Base-by-base conservation (phyloP, 305 asterid genomes). In the Andrographis paniculata region DNA sequence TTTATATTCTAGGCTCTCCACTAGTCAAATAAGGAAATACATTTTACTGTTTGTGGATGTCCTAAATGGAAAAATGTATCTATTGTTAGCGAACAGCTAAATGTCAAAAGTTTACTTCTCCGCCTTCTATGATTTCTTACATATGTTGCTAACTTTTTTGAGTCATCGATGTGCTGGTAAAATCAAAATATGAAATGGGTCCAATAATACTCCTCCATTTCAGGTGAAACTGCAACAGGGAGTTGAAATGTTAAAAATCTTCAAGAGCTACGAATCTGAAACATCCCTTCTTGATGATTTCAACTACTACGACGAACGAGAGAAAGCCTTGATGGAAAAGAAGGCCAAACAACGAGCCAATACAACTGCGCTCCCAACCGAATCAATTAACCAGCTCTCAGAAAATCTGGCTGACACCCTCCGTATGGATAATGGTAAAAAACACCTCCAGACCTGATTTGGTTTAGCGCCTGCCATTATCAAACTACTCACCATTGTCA, bases 341-440 rank as follows among this genome's bases (percentile, higher is more conserved):
- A 81, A 73, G 71, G 75, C 70, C 50, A 78, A 74, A 56, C 78
- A 75, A 48, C 76, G 78, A 46, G 55, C 75, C 48, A 62, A 49
- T 55, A 54, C 66, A 42, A 52, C 74, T 45, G 79, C 71, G 63
- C 59, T 56, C 59, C 55, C 76, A 58, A 56, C 79, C 28, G 95
- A 77, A 50, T 62, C 94, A 44, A 64, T 92, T 56, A 84, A 77
- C 67, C 87, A 87, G 46, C 72, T 92, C 51, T 80, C 95, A 0
- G 82, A 79, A 14, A 84, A 70, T 54, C 66, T 92, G 63, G 87
- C 84, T 0, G 94, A 72, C 20, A 54, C 82, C 14, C 86, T 92
- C 44, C 75, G 60, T 52, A 61, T 92, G 67, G 94, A 81, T 36
- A 77, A 75, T 58, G 71, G 67, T 66, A 81, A 74, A n/a, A 60